phyloP scores from a whole-genome alignment of 495 filamentous ascomycete species.

The Trichoderma asperelloides region DNA sequence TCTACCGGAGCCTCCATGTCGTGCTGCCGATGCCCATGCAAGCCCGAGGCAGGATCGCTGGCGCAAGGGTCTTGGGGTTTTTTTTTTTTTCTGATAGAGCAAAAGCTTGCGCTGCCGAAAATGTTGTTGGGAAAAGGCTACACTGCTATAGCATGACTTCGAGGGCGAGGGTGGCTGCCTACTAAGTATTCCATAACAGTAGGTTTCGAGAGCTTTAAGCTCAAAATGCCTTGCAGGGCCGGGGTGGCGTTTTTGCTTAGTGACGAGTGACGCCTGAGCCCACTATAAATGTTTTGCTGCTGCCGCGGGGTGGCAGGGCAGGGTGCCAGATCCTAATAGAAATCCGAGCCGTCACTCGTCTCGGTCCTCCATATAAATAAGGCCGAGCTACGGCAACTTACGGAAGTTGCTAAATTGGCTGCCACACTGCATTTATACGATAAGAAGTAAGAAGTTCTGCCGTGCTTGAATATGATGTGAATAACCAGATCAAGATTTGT shows the following conservation, averaged over 20 bases:
- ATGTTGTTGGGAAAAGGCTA: neutral
- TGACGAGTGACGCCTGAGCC: neutral
- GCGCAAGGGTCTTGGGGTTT: neutral
- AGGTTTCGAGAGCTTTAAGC: neutral
- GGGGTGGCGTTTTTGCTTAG: neutral
- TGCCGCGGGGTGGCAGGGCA: neutral
- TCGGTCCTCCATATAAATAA: neutral
- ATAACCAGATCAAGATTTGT: neutral
- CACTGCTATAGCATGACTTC: too few species aligned
- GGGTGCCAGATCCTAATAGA: neutral
- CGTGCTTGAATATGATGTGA: neutral
- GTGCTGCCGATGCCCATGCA: neutral
- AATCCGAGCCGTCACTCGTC: neutral
- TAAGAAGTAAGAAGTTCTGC: neutral
- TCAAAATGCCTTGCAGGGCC: neutral
- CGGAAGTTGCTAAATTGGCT: neutral
- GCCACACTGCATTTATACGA: neutral
- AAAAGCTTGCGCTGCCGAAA: neutral
- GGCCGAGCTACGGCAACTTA: neutral
- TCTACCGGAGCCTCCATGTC: constrained; percentile 29
- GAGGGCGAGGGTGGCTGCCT: neutral
- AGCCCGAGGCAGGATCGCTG: neutral
- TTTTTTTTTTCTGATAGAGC: neutral
- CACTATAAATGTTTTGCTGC: neutral
- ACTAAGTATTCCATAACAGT: too few species aligned